A percentile compares a stretch with the other conserved stretches of the same genome.
These are phyloP conservation scores for Wickerhamiella azyma DNA, from an alignment of 805 yeast species.

Conservation along the genomic window DNA sequence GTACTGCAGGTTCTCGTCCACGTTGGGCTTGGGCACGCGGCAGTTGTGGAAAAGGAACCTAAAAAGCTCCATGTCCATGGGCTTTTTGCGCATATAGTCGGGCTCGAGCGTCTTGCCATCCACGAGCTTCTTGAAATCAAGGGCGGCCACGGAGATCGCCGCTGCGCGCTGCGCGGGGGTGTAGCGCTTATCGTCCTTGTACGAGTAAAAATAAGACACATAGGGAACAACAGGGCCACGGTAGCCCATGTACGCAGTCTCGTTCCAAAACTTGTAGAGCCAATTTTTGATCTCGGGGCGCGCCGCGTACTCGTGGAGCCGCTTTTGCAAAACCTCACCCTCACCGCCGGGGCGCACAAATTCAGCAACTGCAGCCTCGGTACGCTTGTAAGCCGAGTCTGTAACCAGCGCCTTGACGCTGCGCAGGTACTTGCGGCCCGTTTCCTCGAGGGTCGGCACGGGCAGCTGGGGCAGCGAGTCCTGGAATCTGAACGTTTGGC, in stretches of 20 bases:
- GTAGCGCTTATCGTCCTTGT: slow-evolving; percentile 43
- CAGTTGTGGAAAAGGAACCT: slow-evolving; percentile 81
- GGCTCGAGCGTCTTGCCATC: slow-evolving; percentile 67
- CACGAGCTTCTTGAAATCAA: slow-evolving; percentile 51
- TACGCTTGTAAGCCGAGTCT: slow-evolving; percentile 38
- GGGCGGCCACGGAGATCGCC: slow-evolving; percentile 51
- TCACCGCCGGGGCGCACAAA: slow-evolving; percentile 49
- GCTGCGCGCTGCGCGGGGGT: slow-evolving; percentile 49
- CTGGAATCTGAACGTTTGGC: slow-evolving; percentile 62
- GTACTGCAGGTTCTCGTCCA: slow-evolving; percentile 48
- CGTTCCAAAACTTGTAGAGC: slow-evolving; percentile 89
- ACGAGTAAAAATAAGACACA: slow-evolving; percentile 80
- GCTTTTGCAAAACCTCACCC: slow-evolving; percentile 54
- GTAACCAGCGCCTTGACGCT: slow-evolving; percentile 56
- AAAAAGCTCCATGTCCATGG: slow-evolving; percentile 93
- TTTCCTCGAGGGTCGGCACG: slow-evolving; percentile 65
- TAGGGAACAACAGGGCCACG: slow-evolving; percentile 92
- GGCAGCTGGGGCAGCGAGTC: slow-evolving; percentile 68
- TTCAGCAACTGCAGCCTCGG: slow-evolving; percentile 46
- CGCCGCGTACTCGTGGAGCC: slow-evolving; percentile 44
- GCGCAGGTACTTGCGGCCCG: slow-evolving; percentile 53
- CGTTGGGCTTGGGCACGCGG: slow-evolving; percentile 47
- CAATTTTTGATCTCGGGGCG: slow-evolving; percentile 58
- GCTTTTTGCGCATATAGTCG: slow-evolving; percentile 59
- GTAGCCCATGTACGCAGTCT: slow-evolving; percentile 78